Base-by-base conservation (phyloP, 2,329 filamentous ascomycete species). In the Penicillium sp. region DNA sequence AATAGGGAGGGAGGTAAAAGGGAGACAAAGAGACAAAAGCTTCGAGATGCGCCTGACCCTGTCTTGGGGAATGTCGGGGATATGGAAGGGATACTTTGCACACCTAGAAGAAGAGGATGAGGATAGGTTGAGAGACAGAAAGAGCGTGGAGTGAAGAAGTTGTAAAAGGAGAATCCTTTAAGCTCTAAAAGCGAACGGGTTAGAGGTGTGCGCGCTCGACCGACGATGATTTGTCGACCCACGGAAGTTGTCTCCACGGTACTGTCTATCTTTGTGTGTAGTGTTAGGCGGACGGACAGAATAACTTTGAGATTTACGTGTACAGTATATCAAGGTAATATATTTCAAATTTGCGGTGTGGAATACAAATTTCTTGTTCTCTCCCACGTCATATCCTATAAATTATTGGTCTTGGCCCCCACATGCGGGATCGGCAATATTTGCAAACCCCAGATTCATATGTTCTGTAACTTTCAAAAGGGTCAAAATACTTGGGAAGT, bases 211-310 rank as follows among this genome's bases (percentile, higher is more conserved):
- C 62, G 55, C 44, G 42, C 46, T 36, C 33, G 36, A 19, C 47
- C 38, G 12, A 48, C 45, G 53, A 11, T 66, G 63, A 66, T 66
- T 66, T 64, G 63, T 62, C 58, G 62, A 63, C 57, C 61, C 62
- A 51, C 40, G 54, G 50, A 43, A 43, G 11, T 1, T 6, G 19
- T 30, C 56, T 40, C 42, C 38, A 41, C 55, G 61, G 55, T 22
- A 22, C 22, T 22, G 22, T 22, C 22, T 22, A 22, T 22, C 22
- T 22, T 22, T 22, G 22, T 22, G 22, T 22, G 26, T 28, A 28
- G 26, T 28, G 26, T 28, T 28, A 28, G 6, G n/a, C n/a, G n/a
- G n/a, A n/a, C n/a, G n/a, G n/a, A 28, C 9, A 28, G 26, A 7
- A 28, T n/a, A n/a, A n/a, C n/a, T n/a, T 9, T 28, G 9, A 8